Evolutionary conservation across 768 basidiomycete genomes (phyloP).

Genomic region (Mycena maculata): DNA sequence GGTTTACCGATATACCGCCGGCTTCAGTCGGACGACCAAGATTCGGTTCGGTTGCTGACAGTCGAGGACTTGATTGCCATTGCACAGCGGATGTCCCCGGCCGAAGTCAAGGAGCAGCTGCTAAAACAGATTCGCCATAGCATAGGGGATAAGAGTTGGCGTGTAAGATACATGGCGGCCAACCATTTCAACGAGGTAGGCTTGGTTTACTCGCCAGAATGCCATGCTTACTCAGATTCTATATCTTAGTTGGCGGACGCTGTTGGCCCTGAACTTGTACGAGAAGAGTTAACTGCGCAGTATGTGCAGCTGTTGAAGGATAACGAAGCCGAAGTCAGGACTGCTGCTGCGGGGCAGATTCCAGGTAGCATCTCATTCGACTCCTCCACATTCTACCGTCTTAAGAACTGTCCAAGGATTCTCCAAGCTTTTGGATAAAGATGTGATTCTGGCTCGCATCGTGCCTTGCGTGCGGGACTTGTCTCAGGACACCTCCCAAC

Average conservation of each 20-base stretch:
- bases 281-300: conserved; percentile 93
- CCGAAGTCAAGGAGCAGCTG: conserved; percentile 93
- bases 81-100: conserved; percentile 82
- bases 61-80: conserved; percentile 96
- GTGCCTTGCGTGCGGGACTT: conserved; percentile 96
- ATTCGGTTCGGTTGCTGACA: conserved; percentile 95
- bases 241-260: conserved; percentile 83
- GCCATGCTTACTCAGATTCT: conserved; percentile 15
- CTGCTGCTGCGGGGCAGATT: conserved; percentile 95
- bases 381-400: conserved; percentile 18
- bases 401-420: conserved; percentile 71
- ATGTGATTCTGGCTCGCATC: conserved; percentile 91
- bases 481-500: conserved; percentile 93
- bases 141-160: conserved; percentile 96
- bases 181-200: conserved; percentile 94
- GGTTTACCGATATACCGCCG: conserved; percentile 93
- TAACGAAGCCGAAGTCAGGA: conserved; percentile 98
- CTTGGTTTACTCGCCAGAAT: neutral
- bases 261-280: conserved; percentile 88
- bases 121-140: conserved; percentile 89
- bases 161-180: conserved; percentile 98
- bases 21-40: conserved; percentile 96
- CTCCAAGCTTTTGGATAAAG: conserved; percentile 91
- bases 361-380: conserved; percentile 72
- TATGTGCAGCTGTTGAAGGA: conserved; percentile 96